Evolutionary conservation across 306 rosid species (phyloP), one percentile per base, ranked within the genome.

Genomic region (Malus sieversii): DNA sequence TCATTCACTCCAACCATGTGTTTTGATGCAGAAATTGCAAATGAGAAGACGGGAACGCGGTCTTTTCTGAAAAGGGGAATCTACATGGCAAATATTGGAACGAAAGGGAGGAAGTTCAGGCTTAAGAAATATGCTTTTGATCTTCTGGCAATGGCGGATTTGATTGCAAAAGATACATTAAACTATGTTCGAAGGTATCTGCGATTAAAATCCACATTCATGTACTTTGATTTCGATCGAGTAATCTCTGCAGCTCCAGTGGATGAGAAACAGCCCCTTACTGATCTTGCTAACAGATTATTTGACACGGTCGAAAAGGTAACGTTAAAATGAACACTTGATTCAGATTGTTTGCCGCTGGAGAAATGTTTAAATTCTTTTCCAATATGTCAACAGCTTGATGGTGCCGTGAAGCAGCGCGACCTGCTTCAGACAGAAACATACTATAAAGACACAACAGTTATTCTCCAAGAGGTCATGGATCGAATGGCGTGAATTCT

Each of bases 221-320:
- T 90, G 74, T 96, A 92, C 89, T 89, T 71, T 15, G 98, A 96
- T 85, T 90, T 96, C 66, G 99, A 96, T 79, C 88, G 84, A 30
- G 84, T 92, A 38, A 96, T 96, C 70, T 85, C 97, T 15, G 93
- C 99, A 48, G 89, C 79, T 66, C 77, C 88, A 0, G 81, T 16
- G 11, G 77, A 64, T 18, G 92, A 89, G 25, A 96, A 92, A 84
- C 96, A 90, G 77, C 86, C 91, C 23, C 85, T 96, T 27, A 80
- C 84, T 25, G 82, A 88, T 75, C 81, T 95, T 73, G 99, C 97
- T 5, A 95, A 88, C 86, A 84, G 80, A 82, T 75, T 96, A 77
- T 96, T 96, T 68, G 92, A 92, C 82, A 89, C 87, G 63, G 88
- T 92, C 30, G 99, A 96, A 74, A 84, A 86, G 99, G 98, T 92